Evolutionary conservation across 257 asterid genomes (phyloP), one percentile per base, ranked within the genome.

Genomic region (Agastache rugosa): DNA sequence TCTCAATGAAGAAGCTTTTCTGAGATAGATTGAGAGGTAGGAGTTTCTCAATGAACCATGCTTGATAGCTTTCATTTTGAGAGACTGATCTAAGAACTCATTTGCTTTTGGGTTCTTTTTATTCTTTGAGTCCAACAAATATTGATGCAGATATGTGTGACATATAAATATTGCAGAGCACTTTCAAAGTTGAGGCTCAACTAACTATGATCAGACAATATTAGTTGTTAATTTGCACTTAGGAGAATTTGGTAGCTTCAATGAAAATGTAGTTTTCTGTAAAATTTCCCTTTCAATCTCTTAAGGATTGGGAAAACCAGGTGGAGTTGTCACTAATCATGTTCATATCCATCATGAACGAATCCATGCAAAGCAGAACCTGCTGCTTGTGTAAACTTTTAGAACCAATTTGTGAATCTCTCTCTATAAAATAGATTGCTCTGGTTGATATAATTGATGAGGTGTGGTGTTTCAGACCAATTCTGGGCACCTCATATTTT

Each of bases 321-420:
- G 34, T 45, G 25, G 20, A 45, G 55, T 39, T 63, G 11, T 63
- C 29, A 23, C 2, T 15, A 55, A 19, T 17, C 22, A 62, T 16
- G 53, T 71, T 7, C 63, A 64, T 35, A 56, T 56, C 42, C 17
- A 44, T 56, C 63, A 16, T 59, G 44, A 63, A 22, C 4, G 11
- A 64, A 56, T 66, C 14, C 69, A 42, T 54, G 67, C 25, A 25
- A 23, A 54, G 65, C 56, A 11, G 35, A n/a, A 23, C 34, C 37
- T 65, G 63, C 69, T 67, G 55, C 53, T 68, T 75, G 55, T 17
- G 29, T 3, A 56, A 54, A 39, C 39, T 14, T 63, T 67, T 44
- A 11, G 44, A 56, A 23, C 42, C 68, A 39, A 42, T 70, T 15
- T 64, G 53, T 25, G 29, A 29, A 19, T 65, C 17, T 45, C 1